A percentile compares a stretch with the other conserved stretches of the same genome.
phyloP scores from a whole-genome alignment of 1,284 basidiomycete genomes.

The Ceratobasidium sp. region DNA sequence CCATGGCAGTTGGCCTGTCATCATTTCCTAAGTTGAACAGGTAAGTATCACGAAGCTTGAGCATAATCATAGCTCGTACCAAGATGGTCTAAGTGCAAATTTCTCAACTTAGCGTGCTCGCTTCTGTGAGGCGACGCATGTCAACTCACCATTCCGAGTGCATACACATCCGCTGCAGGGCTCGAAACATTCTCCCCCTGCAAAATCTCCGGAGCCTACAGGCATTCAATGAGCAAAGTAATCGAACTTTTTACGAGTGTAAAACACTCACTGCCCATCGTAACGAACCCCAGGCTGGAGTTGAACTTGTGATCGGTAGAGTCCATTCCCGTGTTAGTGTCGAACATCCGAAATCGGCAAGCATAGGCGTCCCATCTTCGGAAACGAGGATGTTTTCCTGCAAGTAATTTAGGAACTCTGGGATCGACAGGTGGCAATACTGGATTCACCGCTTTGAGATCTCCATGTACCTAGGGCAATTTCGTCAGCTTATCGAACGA shows the following conservation, averaged over 20 bases:
- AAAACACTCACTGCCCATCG: not conserved
- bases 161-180: not conserved
- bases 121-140: no score
- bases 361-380: not conserved
- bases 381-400: not conserved
- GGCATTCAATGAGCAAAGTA: not conserved
- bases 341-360: not conserved
- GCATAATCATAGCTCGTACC: no score
- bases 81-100: no score
- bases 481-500: not conserved
- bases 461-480: constrained; percentile 18
- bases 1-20: no score
- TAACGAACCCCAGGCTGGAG: not conserved
- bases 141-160: not conserved
- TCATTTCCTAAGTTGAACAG: no score
- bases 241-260: not conserved
- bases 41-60: no score
- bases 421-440: not conserved
- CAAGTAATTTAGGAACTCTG: not conserved
- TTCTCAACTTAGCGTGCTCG: no score
- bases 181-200: not conserved
- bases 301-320: not conserved
- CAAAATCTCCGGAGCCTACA: not conserved
- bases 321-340: not conserved
- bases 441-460: constrained; percentile 7